phyloP scores from a whole-genome alignment of 202 grass and related monocot genomes.

The Dendrocalamus latiflorus region DNA sequence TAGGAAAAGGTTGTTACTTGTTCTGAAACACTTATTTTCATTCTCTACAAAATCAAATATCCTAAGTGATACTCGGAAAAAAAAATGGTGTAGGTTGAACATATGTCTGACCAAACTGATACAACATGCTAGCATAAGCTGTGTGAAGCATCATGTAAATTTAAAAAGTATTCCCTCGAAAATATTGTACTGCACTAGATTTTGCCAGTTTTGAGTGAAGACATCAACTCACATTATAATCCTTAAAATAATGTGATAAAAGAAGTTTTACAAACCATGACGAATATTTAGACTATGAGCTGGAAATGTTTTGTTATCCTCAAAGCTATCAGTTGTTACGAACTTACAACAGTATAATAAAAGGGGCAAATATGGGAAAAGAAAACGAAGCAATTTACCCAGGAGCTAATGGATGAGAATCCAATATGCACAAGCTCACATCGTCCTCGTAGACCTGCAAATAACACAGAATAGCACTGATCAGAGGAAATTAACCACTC shows the following conservation, averaged over 20 bases:
- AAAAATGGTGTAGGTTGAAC: neutral
- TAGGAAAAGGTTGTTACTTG: neutral
- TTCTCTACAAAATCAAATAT: neutral
- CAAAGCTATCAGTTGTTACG: neutral
- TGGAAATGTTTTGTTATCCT: neutral
- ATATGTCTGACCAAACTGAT: neutral
- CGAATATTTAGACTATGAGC: neutral
- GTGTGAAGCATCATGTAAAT: neutral
- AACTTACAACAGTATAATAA: neutral
- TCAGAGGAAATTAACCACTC: neutral
- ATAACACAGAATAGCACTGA: neutral
- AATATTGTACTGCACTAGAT: neutral
- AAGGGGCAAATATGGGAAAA: neutral
- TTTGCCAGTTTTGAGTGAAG: too few relatives aligned
- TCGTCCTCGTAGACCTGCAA: conserved; percentile 88
- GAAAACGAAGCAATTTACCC: conserved; percentile 50
- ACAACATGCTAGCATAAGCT: neutral
- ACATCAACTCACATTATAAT: neutral
- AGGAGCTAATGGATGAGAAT: conserved; percentile 65
- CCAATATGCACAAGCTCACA: conserved; percentile 82
- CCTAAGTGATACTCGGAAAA: neutral
- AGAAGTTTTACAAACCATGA: neutral
- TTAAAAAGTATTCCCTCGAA: neutral
- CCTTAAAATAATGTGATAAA: neutral
- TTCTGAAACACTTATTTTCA: neutral